These are phyloP conservation scores for Trichosporon asahii DNA, from an alignment of 1,284 basidiomycete species.

Conservation along the genomic window DNA sequence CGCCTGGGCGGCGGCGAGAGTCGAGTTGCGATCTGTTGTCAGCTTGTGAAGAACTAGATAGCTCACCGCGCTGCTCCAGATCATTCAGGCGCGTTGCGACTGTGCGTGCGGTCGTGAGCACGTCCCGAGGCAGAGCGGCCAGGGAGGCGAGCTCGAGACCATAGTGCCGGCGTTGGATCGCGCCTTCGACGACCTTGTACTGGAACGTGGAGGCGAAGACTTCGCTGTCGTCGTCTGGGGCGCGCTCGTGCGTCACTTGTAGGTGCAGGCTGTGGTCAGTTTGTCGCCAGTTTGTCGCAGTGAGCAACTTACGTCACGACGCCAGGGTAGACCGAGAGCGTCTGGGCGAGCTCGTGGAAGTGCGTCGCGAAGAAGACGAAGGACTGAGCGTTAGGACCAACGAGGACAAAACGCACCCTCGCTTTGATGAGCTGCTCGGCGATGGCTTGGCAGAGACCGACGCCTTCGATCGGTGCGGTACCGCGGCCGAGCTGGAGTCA, in stretches of 20 bases:
- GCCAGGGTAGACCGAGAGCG: slow-evolving; percentile 36
- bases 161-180: slow-evolving; percentile 44
- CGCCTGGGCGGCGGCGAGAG: slow-evolving; percentile 15
- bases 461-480: slow-evolving; percentile 78
- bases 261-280: slow-evolving; percentile 65
- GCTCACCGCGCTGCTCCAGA: slow-evolving; percentile 58
- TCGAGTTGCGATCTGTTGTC: slow-evolving; percentile 19
- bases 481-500: slow-evolving; percentile 57
- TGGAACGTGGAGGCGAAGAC: slow-evolving; percentile 69
- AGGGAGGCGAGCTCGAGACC: slow-evolving; percentile 76
- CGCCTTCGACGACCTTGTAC: slow-evolving; percentile 60
- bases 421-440: slow-evolving; percentile 75
- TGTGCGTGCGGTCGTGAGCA: slow-evolving; percentile 61
- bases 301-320: slow-evolving; percentile 34
- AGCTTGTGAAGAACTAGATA: neutral
- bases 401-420: slow-evolving; percentile 58
- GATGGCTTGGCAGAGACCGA: slow-evolving; percentile 87
- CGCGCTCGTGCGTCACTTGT: slow-evolving; percentile 56
- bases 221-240: neutral
- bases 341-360: slow-evolving; percentile 46
- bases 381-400: slow-evolving; percentile 54
- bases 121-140: slow-evolving; percentile 70
- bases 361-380: slow-evolving; percentile 89
- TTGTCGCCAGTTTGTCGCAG: too few species aligned
- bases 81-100: slow-evolving; percentile 63